Conservation (phyloP, 768 basidiomycete species). For the Suillus subaureus region DNA sequence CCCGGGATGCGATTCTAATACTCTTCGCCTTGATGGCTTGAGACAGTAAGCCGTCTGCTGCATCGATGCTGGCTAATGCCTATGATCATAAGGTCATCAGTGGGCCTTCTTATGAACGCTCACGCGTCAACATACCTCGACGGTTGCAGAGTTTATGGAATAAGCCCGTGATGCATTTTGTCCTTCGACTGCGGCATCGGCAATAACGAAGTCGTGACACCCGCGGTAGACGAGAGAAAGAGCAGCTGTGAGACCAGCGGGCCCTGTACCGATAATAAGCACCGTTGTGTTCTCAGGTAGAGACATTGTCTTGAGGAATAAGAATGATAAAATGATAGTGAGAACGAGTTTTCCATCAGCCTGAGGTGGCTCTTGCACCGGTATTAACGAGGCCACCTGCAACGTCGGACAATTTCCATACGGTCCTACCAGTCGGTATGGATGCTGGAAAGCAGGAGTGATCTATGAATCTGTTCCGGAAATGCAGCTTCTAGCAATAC, state of each 20-base stretch:
- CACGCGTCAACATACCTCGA: conserved; percentile 39
- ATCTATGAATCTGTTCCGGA: background rate
- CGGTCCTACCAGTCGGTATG: background rate
- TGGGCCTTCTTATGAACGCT: background rate
- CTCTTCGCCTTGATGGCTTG: conserved; percentile 27
- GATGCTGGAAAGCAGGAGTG: background rate
- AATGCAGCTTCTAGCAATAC: background rate
- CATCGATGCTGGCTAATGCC: conserved; percentile 43
- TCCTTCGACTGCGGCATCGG: conserved; percentile 34
- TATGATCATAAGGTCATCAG: conserved; percentile 29
- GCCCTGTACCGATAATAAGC: conserved; percentile 54
- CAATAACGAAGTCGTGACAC: conserved; percentile 33
- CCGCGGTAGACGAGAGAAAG: conserved; percentile 44
- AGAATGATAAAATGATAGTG: background rate
- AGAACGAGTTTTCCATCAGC: background rate
- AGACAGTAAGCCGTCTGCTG: conserved; percentile 36
- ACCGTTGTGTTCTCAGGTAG: conserved; percentile 41
- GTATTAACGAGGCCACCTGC: background rate
- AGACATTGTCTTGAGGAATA: conserved; percentile 20
- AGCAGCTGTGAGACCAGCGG: conserved; percentile 49
- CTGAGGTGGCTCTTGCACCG: background rate
- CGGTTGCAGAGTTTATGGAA: conserved; percentile 47
- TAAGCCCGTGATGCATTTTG: conserved; percentile 42
- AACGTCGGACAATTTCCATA: background rate
- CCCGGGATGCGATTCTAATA: conserved; percentile 35